These are phyloP conservation scores for Podila epicladia DNA, from an alignment of 192 early-diverging fungal genomes.

Conservation along the genomic window DNA sequence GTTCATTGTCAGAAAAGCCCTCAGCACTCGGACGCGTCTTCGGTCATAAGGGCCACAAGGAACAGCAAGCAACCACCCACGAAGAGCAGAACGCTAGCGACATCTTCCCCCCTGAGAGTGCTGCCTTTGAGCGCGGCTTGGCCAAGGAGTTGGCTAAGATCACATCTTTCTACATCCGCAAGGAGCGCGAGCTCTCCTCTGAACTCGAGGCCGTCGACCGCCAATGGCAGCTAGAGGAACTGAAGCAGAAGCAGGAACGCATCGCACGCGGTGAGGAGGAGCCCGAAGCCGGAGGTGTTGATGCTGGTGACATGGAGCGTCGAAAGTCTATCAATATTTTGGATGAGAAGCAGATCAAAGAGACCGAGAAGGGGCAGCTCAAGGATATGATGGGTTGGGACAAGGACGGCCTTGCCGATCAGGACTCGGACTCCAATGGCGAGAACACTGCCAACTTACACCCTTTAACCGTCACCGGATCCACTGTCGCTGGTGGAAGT, in stretches of 20 bases:
- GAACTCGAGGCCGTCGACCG: constrained; percentile 64
- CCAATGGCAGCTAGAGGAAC: constrained; percentile 37
- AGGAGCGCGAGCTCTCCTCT: constrained; percentile 81
- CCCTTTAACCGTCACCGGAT: constrained; percentile 14
- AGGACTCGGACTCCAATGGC: constrained; percentile 1
- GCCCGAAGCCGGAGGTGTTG: background rate
- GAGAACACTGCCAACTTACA: constrained; percentile 4
- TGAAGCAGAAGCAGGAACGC: constrained; percentile 22
- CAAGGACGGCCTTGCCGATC: constrained; percentile 32
- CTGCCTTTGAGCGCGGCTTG: constrained; percentile 24
- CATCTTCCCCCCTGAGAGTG: constrained; percentile 49
- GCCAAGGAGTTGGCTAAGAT: constrained; percentile 74
- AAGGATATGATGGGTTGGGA: constrained; percentile 42
- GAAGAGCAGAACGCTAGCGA: constrained; percentile 23
- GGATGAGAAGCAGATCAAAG: constrained; percentile 30
- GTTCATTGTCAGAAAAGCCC: constrained; percentile 10
- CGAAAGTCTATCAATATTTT: constrained; percentile 27
- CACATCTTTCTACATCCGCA: constrained; percentile 82
- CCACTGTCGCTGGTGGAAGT: constrained; percentile 26
- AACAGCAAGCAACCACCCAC: background rate
- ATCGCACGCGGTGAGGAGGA: constrained; percentile 1
- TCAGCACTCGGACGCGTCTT: constrained; percentile 20
- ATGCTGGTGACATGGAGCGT: constrained; percentile 11
- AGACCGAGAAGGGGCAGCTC: constrained; percentile 28
- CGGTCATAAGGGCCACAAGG: background rate